phyloP scores from a whole-genome alignment of 306 rosid genomes.

The Nissolia schottii region DNA sequence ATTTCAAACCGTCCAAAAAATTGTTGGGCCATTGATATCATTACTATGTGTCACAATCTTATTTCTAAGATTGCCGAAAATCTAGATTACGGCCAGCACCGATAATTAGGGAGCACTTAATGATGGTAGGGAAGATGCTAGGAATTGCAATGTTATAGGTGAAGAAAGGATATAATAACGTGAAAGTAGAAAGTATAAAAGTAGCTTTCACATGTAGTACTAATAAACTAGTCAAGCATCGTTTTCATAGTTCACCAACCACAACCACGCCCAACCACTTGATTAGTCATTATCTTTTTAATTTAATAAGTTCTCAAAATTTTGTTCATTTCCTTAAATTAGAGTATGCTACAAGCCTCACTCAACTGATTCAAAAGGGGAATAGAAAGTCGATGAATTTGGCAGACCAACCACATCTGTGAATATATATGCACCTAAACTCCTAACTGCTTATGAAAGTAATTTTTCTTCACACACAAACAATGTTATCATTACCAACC shows the following conservation, averaged over 20 bases:
- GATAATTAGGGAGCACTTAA: not conserved
- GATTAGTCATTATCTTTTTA: not conserved
- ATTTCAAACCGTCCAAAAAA: not conserved
- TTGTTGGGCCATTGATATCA: not conserved
- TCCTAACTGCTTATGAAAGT: not conserved
- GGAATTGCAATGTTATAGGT: not conserved
- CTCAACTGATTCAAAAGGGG: not conserved
- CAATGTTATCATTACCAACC: not conserved
- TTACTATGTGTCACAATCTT: not conserved
- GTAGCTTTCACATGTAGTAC: not conserved
- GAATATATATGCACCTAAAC: not conserved
- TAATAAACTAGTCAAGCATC: not conserved
- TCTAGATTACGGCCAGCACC: not conserved
- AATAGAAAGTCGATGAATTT: not conserved
- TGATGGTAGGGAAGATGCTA: not conserved
- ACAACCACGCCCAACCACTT: conserved; percentile 12
- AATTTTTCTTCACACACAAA: not conserved
- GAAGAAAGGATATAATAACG: no score
- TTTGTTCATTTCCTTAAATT: not conserved
- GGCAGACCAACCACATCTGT: not conserved
- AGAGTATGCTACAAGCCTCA: not conserved
- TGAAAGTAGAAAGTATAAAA: no score
- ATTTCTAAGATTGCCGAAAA: not conserved
- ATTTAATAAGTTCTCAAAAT: not conserved
- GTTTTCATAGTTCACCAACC: conserved; percentile 3